Evolutionary conservation across 2,329 filamentous ascomycete species (phyloP).

Genomic region (Nothophoma quercina): DNA sequence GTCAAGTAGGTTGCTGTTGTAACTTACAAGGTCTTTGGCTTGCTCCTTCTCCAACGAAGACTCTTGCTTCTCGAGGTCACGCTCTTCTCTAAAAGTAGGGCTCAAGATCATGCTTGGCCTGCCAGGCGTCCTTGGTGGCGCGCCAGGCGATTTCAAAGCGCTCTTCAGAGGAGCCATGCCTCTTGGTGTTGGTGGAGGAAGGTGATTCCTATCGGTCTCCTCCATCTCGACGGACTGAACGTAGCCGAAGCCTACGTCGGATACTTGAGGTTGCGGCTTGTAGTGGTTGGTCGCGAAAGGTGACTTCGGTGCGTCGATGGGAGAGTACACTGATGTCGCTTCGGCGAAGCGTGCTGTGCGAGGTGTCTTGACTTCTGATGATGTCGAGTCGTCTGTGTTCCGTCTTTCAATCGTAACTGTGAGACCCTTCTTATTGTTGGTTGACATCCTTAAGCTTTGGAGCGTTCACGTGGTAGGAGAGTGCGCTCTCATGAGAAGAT

Average conservation of each 20-base stretch:
- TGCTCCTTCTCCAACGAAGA: conserved; percentile 83
- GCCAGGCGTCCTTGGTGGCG: conserved; percentile 66
- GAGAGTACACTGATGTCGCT: conserved; percentile 80
- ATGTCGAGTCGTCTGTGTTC: conserved; percentile 50
- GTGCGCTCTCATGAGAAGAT: conserved; percentile 45
- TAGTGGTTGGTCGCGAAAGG: conserved; percentile 62
- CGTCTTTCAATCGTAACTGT: conserved; percentile 53
- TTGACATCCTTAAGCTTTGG: conserved; percentile 54
- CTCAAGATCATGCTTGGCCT: conserved; percentile 78
- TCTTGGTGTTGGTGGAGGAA: conserved; percentile 69
- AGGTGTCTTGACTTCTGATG: conserved; percentile 65
- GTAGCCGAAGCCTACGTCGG: conserved; percentile 93
- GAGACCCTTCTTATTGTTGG: conserved; percentile 54
- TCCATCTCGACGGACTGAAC: conserved; percentile 68
- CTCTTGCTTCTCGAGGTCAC: conserved; percentile 85
- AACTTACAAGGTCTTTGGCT: conserved; percentile 82
- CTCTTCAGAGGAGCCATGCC: conserved; percentile 87
- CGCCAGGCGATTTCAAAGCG: conserved; percentile 86
- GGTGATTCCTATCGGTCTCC: conserved; percentile 55
- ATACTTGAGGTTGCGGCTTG: conserved; percentile 73
- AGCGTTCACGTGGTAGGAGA: conserved; percentile 39
- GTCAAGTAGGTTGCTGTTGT: not conserved
- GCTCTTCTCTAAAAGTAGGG: conserved; percentile 90
- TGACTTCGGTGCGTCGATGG: conserved; percentile 65
- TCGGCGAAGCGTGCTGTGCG: conserved; percentile 82